phyloP scores from a whole-genome alignment of 768 basidiomycete genomes.

The Sporobolomyces roseus region DNA sequence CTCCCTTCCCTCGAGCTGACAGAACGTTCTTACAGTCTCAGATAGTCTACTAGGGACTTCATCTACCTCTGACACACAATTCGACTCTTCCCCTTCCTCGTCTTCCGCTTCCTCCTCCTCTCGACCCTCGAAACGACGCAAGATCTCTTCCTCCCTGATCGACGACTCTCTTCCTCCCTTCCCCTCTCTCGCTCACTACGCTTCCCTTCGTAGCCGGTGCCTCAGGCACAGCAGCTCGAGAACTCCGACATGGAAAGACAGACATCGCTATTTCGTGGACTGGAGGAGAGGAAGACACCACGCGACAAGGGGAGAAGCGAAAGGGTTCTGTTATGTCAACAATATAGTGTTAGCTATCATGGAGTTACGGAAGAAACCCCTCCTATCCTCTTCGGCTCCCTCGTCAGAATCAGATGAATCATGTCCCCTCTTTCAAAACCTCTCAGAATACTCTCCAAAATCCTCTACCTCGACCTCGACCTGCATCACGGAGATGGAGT shows the following conservation, averaged over 20 bases:
- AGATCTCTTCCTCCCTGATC: conserved; percentile 15
- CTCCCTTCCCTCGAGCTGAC: not conserved
- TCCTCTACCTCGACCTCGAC: conserved; percentile 90
- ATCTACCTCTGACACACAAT: not conserved
- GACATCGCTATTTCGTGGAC: conserved; percentile 82
- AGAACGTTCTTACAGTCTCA: too few relatives aligned
- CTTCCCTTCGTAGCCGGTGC: conserved; percentile 70
- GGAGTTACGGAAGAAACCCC: conserved; percentile 56
- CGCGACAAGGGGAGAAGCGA: conserved; percentile 68
- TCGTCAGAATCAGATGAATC: not conserved
- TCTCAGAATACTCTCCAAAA: conserved; percentile 50
- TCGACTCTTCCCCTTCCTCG: not conserved
- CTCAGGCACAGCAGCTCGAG: conserved; percentile 66
- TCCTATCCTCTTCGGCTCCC: too few relatives aligned
- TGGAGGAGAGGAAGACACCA: conserved; percentile 93
- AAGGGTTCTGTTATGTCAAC: conserved; percentile 92
- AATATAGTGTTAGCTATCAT: conserved; percentile 81
- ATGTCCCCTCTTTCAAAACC: conserved; percentile 45
- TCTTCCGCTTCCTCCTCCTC: too few relatives aligned
- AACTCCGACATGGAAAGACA: conserved; percentile 56
- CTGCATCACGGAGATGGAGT: conserved; percentile 79
- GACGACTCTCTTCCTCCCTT: conserved; percentile 88
- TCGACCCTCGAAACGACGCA: too few relatives aligned
- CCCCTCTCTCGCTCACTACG: conserved; percentile 63
- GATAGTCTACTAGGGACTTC: conserved; percentile 1